Percentiles rank a stretch among this genome's conserved stretches.
Conservation (phyloP, 495 filamentous ascomycete species). For the Xanthoparmelia taractica region DNA sequence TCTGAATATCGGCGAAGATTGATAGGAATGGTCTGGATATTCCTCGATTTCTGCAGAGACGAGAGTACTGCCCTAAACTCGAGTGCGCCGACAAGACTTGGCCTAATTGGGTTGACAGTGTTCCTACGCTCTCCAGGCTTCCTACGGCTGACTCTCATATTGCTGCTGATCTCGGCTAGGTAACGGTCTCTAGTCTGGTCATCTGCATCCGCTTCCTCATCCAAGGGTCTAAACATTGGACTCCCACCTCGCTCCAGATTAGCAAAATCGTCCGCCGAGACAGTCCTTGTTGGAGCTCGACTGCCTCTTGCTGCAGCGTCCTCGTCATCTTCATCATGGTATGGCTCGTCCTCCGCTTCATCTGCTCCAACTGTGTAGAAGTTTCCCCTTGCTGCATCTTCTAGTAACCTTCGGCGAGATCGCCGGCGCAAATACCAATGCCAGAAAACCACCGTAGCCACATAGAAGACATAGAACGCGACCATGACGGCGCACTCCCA, state of each 20-base stretch:
- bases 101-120: slow-evolving; percentile 75
- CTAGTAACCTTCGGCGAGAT: slow-evolving; percentile 51
- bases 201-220: slow-evolving; percentile 55
- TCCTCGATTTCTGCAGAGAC: slow-evolving; percentile 70
- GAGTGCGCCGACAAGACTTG: slow-evolving; percentile 85
- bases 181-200: slow-evolving; percentile 64
- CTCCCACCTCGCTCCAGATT: slow-evolving; percentile 58
- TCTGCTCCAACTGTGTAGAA: slow-evolving; percentile 63
- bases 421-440: slow-evolving; percentile 71
- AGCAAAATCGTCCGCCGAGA: slow-evolving; percentile 60
- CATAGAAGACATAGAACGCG: slow-evolving; percentile 84
- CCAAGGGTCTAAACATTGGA: slow-evolving; percentile 36
- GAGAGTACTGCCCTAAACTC: slow-evolving; percentile 89
- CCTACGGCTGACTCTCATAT: slow-evolving; percentile 81
- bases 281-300: slow-evolving; percentile 43
- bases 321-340: slow-evolving; percentile 58
- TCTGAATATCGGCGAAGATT: slow-evolving; percentile 66
- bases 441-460: slow-evolving; percentile 80
- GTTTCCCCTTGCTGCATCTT: slow-evolving; percentile 64
- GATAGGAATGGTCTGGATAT: slow-evolving; percentile 59
- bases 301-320: slow-evolving; percentile 51
- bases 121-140: slow-evolving; percentile 55
- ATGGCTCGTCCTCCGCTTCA: slow-evolving; percentile 51
- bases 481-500: slow-evolving; percentile 94
- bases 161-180: slow-evolving; percentile 77